Conservation (phyloP, 2,329 filamentous ascomycete species). For the Monilinia fructicola region DNA sequence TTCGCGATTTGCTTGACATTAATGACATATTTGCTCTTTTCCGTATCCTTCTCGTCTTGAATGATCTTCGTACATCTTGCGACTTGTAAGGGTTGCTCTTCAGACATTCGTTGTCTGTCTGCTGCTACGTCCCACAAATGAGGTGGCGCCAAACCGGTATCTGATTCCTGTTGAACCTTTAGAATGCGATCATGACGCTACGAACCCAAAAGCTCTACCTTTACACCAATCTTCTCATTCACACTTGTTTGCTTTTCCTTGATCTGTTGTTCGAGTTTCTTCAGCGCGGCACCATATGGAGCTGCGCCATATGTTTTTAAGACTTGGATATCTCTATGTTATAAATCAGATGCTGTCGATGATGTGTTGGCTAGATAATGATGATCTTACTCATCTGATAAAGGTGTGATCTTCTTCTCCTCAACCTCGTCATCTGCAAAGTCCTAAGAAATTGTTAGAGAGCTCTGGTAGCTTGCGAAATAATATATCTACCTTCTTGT, state of each 20-base stretch:
- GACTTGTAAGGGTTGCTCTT: conserved; percentile 97
- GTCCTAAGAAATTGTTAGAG: conserved; percentile 26
- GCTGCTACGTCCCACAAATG: conserved; percentile 99
- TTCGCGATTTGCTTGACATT: conserved; percentile 99
- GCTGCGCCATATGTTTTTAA: conserved; percentile 98
- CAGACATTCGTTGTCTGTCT: conserved; percentile 96
- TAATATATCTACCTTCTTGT: conserved; percentile 69
- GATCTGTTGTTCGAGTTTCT: conserved; percentile 98
- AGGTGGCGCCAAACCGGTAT: conserved; percentile 95
- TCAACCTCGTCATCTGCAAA: conserved; percentile 95
- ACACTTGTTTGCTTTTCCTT: conserved; percentile 98
- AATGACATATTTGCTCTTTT: conserved; percentile 99
- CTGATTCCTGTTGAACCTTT: conserved; percentile 71
- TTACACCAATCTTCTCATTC: conserved; percentile 95
- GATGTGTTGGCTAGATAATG: conserved; percentile 32
- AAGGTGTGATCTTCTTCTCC: conserved; percentile 98
- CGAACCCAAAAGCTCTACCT: conserved; percentile 48
- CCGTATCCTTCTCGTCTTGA: conserved; percentile 88
- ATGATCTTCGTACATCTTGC: conserved; percentile 99
- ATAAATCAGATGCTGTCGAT: conserved; percentile 37
- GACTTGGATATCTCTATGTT: conserved; percentile 90
- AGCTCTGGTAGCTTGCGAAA: not conserved
- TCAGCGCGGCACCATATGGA: conserved; percentile 88
- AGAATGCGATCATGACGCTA: not conserved
- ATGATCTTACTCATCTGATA: conserved; percentile 83